Evolutionary conservation across 1,284 basidiomycete genomes (phyloP).

Genomic region (Fomitopsis betulina): DNA sequence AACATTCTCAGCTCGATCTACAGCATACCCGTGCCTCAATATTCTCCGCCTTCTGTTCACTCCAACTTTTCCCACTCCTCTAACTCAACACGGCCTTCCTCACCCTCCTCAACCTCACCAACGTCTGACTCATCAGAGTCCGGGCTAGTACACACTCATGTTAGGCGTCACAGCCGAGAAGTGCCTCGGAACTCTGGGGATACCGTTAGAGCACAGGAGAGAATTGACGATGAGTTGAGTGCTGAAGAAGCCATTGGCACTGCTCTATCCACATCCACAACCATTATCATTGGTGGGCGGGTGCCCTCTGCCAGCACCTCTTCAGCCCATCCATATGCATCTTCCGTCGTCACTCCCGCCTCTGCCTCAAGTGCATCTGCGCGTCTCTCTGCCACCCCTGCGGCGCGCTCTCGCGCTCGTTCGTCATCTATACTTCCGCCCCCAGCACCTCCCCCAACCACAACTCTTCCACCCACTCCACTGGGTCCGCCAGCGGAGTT

Average conservation of each 20-base stretch:
- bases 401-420: constrained; percentile 38
- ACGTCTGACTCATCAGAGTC: constrained; percentile 45
- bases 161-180: constrained; percentile 28
- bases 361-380: constrained; percentile 8
- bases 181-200: constrained; percentile 27
- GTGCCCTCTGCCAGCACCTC: not conserved
- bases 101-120: constrained; percentile 48
- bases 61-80: constrained; percentile 42
- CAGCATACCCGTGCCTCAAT: constrained; percentile 69
- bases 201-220: constrained; percentile 20
- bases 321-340: constrained; percentile 25
- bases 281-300: constrained; percentile 7
- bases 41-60: constrained; percentile 53
- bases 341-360: constrained; percentile 15
- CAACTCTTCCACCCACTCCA: constrained; percentile 56
- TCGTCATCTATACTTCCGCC: constrained; percentile 61
- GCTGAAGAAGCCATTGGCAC: constrained; percentile 40
- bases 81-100: constrained; percentile 48
- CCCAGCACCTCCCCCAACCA: constrained; percentile 54
- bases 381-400: constrained; percentile 20
- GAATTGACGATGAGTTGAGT: constrained; percentile 31
- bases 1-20: constrained; percentile 83
- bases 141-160: constrained; percentile 32
- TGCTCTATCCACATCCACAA: constrained; percentile 41
- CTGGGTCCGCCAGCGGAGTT: constrained; percentile 35